Conservation (phyloP, 2,329 filamentous ascomycete species). For the Hypoxylon sp. region DNA sequence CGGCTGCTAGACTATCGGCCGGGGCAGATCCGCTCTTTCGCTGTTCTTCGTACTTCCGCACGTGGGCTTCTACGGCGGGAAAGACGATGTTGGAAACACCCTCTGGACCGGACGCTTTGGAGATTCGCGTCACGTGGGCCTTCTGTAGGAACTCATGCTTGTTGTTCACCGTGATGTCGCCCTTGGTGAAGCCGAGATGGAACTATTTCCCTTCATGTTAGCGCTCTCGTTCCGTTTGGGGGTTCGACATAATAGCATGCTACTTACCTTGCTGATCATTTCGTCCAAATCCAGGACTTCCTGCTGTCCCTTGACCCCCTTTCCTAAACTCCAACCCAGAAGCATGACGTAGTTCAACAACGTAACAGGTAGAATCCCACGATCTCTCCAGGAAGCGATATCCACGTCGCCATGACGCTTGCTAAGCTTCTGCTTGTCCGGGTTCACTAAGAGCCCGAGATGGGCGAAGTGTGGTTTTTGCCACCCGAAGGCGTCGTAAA, state of each 20-base stretch:
- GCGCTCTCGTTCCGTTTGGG: constrained; percentile 38
- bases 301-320: constrained; percentile 59
- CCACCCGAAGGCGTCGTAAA: constrained; percentile 87
- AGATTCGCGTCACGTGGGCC: constrained; percentile 42
- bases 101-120: not conserved
- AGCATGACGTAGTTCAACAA: constrained; percentile 87
- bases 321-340: constrained; percentile 80
- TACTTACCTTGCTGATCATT: constrained; percentile 76
- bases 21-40: constrained; percentile 11
- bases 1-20: constrained; percentile 17
- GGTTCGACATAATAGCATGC: not conserved
- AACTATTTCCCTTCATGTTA: constrained; percentile 66
- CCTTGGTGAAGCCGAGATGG: constrained; percentile 88
- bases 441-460: constrained; percentile 80
- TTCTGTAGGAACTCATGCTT: constrained; percentile 85
- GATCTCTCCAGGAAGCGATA: constrained; percentile 65
- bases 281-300: constrained; percentile 80
- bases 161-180: constrained; percentile 86
- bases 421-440: constrained; percentile 82
- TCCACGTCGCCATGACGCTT: constrained; percentile 79
- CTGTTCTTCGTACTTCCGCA: constrained; percentile 36
- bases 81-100: constrained; percentile 28
- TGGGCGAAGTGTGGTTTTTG: constrained; percentile 82
- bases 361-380: constrained; percentile 64
- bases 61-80: constrained; percentile 26